A percentile compares a stretch with the other conserved stretches of the same genome.
phyloP scores from a whole-genome alignment of 1,284 basidiomycete genomes.

The Singerocomus inundabilis region DNA sequence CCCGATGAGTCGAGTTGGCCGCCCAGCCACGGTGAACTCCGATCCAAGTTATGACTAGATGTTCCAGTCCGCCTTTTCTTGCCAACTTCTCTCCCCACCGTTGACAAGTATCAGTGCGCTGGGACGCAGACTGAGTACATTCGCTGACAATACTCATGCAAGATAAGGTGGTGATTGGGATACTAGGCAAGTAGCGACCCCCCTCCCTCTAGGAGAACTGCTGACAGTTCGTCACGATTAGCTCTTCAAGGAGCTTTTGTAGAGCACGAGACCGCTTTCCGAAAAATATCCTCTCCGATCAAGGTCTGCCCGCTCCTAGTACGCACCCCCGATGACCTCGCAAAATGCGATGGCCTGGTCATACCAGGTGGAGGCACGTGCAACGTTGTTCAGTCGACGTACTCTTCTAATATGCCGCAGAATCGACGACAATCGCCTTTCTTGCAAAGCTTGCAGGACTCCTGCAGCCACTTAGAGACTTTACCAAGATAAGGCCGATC shows the following conservation, averaged over 20 bases:
- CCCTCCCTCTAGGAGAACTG: neutral
- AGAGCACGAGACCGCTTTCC: constrained; percentile 79
- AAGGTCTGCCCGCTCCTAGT: constrained; percentile 62
- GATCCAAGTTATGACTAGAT: neutral
- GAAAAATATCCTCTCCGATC: constrained; percentile 49
- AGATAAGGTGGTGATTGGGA: constrained; percentile 26
- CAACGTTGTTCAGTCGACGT: neutral
- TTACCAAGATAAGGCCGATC: constrained; percentile 67
- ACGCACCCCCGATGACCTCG: constrained; percentile 75
- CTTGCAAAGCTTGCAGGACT: constrained; percentile 80
- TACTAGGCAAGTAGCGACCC: constrained; percentile 22
- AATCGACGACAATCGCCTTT: constrained; percentile 93
- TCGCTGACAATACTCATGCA: constrained; percentile 14
- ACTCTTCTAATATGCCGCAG: constrained; percentile 36
- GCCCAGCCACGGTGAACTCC: too few relatives aligned
- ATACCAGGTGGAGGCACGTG: constrained; percentile 83
- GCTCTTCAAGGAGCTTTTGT: constrained; percentile 94
- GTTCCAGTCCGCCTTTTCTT: neutral
- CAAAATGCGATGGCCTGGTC: constrained; percentile 79
- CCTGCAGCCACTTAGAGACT: constrained; percentile 76
- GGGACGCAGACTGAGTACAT: neutral
- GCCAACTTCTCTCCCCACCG: neutral
- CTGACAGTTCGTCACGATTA: constrained; percentile 29
- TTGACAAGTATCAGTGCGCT: neutral
- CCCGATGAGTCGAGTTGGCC: too few relatives aligned